A percentile compares a stretch with the other conserved stretches of the same genome.
These are phyloP conservation scores for Suillus variegatus DNA, from an alignment of 768 basidiomycete genomes.

Conservation along the genomic window DNA sequence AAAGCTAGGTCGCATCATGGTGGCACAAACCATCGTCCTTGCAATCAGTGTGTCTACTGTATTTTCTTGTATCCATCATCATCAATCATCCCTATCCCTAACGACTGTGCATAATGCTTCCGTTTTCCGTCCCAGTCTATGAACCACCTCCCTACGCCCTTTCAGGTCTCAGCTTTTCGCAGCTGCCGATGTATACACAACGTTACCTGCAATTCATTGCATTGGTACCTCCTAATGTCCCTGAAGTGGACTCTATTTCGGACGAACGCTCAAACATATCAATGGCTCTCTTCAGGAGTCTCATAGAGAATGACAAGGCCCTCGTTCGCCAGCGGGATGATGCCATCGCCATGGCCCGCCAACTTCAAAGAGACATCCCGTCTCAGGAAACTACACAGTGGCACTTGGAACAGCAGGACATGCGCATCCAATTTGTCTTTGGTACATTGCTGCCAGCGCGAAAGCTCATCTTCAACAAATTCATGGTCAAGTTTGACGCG, in stretches of 20 bases:
- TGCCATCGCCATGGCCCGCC: not conserved
- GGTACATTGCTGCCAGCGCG: slow-evolving; percentile 16
- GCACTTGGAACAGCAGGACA: not conserved
- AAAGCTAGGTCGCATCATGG: not conserved
- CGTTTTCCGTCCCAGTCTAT: slow-evolving; percentile 11
- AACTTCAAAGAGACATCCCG: not conserved
- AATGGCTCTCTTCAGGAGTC: not conserved
- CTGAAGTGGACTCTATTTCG: not conserved
- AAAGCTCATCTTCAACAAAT: slow-evolving; percentile 13
- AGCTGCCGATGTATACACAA: slow-evolving; percentile 8
- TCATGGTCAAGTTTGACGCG: slow-evolving; percentile 18
- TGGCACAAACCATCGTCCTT: not conserved
- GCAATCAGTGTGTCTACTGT: not conserved
- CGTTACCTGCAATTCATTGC: slow-evolving; percentile 5
- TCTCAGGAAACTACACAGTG: not conserved
- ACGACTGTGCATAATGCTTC: slow-evolving; percentile 5
- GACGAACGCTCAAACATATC: not conserved
- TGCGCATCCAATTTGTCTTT: not conserved
- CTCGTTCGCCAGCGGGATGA: slow-evolving; percentile 3
- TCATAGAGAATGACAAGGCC: not conserved
- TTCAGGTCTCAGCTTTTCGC: slow-evolving; percentile 4
- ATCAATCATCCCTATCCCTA: slow-evolving; percentile 3
- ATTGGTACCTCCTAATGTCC: not conserved
- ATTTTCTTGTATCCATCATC: not conserved
- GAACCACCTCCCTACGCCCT: slow-evolving; percentile 8